Evolutionary conservation across 768 basidiomycete species (phyloP).

Genomic region (Pholiota microspora): DNA sequence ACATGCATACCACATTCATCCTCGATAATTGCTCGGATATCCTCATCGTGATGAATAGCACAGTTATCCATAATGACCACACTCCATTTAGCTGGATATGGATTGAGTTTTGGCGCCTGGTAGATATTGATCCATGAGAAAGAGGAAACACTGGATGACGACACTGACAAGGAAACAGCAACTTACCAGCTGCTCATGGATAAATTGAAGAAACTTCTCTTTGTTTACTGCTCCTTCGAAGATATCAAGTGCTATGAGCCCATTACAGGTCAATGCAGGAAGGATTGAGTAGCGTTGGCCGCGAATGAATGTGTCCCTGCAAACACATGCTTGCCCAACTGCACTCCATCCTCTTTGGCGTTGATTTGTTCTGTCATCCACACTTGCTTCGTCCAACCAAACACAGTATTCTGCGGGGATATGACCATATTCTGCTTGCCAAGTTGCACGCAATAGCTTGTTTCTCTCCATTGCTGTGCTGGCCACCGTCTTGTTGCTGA

Average conservation of each 20-base stretch:
- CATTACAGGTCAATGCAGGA: conserved; percentile 29
- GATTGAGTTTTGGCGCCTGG: too few relatives aligned
- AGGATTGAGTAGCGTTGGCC: conserved; percentile 31
- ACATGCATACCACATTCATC: too few relatives aligned
- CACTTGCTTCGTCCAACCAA: conserved; percentile 27
- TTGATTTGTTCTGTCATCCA: conserved; percentile 23
- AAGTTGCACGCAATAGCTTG: not conserved
- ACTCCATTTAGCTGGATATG: too few relatives aligned
- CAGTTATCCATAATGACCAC: too few relatives aligned
- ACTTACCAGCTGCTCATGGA: too few relatives aligned
- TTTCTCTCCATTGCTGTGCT: not conserved
- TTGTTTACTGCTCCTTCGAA: conserved; percentile 25
- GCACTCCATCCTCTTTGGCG: conserved; percentile 24
- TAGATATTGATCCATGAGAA: too few relatives aligned
- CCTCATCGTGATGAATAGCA: too few relatives aligned
- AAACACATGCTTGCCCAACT: conserved; percentile 19
- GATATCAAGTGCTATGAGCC: conserved; percentile 26
- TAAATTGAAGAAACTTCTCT: too few relatives aligned
- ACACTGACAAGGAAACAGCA: too few relatives aligned
- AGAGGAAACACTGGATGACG: too few relatives aligned
- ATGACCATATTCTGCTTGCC: not conserved
- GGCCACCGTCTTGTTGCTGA: not conserved
- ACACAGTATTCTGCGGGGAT: too few relatives aligned
- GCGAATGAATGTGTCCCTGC: conserved; percentile 25
- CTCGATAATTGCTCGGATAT: too few relatives aligned